A percentile compares a stretch with the other conserved stretches of the same genome.
Conservation (phyloP, 1,284 basidiomycete species). For the Cystobasidium slooffiae region DNA sequence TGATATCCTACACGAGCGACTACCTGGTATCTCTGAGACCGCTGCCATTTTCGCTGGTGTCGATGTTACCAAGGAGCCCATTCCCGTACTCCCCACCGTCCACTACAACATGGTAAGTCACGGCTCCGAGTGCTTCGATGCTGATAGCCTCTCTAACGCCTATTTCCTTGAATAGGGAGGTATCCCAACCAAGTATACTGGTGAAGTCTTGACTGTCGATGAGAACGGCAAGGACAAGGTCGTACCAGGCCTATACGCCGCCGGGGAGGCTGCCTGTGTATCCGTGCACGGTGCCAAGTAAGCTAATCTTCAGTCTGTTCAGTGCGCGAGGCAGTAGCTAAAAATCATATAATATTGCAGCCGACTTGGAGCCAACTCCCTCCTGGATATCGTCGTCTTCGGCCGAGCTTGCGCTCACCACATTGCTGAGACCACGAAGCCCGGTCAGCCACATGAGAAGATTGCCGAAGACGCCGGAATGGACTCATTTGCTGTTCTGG, state of each 20-base stretch:
- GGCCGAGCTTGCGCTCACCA: slow-evolving; percentile 98
- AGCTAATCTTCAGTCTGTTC: background rate
- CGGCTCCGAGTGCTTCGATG: slow-evolving; percentile 47
- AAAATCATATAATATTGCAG: background rate
- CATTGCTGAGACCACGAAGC: slow-evolving; percentile 87
- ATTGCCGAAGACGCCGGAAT: slow-evolving; percentile 88
- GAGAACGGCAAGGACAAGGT: slow-evolving; percentile 88
- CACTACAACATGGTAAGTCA: slow-evolving; percentile 83
- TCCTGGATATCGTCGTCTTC: slow-evolving; percentile 98
- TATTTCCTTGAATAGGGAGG: slow-evolving; percentile 68
- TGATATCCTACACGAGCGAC: slow-evolving; percentile 92
- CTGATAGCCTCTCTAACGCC: slow-evolving; percentile 18
- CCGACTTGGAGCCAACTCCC: slow-evolving; percentile 98
- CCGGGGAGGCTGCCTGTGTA: slow-evolving; percentile 97
- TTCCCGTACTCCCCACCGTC: slow-evolving; percentile 93
- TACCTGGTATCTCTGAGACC: slow-evolving; percentile 99
- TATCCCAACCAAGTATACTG: slow-evolving; percentile 98
- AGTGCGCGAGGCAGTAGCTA: background rate
- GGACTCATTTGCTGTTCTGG: slow-evolving; percentile 83
- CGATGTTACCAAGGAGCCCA: slow-evolving; percentile 98
- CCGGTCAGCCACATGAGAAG: slow-evolving; percentile 87
- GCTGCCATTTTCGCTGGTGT: slow-evolving; percentile 99
- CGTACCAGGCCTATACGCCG: slow-evolving; percentile 96
- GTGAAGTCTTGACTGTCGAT: slow-evolving; percentile 88
- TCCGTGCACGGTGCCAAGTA: slow-evolving; percentile 96